Evolutionary conservation across 306 rosid species (phyloP).

Genomic region (Vigna hirtella): DNA sequence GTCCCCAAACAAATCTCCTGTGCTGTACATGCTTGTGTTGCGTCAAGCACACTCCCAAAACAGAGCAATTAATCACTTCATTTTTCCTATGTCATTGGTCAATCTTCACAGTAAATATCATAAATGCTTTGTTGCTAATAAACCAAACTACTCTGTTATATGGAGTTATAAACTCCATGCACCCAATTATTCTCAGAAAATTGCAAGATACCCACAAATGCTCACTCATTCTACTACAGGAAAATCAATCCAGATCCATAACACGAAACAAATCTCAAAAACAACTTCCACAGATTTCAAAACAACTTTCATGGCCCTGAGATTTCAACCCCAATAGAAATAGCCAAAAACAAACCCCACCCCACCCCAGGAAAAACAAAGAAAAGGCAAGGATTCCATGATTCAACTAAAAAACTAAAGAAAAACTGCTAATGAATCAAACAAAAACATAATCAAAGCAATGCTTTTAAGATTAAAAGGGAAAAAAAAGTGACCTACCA

Average conservation of each 20-base stretch:
- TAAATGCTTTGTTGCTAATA: slow-evolving; percentile 22
- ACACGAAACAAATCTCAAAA: slow-evolving; percentile 9
- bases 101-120: slow-evolving; percentile 14
- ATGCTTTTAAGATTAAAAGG: background rate
- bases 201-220: slow-evolving; percentile 33
- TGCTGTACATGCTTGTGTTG: background rate
- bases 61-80: slow-evolving; percentile 8
- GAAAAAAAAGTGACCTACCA: slow-evolving; percentile 6
- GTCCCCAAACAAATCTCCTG: background rate
- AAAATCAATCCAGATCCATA: slow-evolving; percentile 54
- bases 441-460: background rate
- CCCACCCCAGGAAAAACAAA: background rate
- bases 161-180: background rate
- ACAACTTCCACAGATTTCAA: background rate
- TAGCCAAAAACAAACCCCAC: background rate
- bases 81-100: background rate
- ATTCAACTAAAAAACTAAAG: background rate
- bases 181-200: slow-evolving; percentile 20
- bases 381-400: background rate
- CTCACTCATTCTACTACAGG: slow-evolving; percentile 31
- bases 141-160: slow-evolving; percentile 22
- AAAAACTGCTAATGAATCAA: background rate
- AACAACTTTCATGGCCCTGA: background rate
- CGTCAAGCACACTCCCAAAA: slow-evolving; percentile 36
- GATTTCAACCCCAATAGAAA: background rate